Evolutionary conservation across 495 filamentous ascomycete species (phyloP).

Genomic region (Penicillium diatomitis): DNA sequence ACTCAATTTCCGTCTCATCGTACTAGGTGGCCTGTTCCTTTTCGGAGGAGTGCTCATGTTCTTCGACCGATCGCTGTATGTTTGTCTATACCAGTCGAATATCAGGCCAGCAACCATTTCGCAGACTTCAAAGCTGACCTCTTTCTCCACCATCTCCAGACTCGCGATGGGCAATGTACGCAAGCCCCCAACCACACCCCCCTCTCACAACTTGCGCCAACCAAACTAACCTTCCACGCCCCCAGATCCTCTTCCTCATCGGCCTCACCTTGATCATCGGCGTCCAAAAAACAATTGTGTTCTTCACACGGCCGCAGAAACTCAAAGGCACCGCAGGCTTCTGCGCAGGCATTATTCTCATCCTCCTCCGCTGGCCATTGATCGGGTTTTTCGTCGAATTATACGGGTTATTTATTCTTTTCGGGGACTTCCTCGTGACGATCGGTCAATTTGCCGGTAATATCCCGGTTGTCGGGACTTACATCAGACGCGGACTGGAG

Average conservation of each 20-base stretch:
- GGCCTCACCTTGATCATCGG: constrained; percentile 93
- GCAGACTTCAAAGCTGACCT: constrained; percentile 2
- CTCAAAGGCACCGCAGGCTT: constrained; percentile 87
- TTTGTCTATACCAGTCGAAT: background rate
- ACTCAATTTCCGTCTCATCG: background rate
- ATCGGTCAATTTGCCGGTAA: constrained; percentile 79
- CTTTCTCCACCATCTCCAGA: constrained; percentile 24
- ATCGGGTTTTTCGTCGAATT: constrained; percentile 84
- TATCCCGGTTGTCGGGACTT: constrained; percentile 77
- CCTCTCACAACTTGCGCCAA: constrained; percentile 1
- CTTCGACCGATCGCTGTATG: constrained; percentile 90
- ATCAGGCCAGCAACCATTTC: background rate
- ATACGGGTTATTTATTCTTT: constrained; percentile 86
- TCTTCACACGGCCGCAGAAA: constrained; percentile 91
- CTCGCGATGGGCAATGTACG: constrained; percentile 83
- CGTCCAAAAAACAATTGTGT: constrained; percentile 76
- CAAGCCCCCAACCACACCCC: background rate
- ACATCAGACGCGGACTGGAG: constrained; percentile 62
- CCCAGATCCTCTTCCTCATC: constrained; percentile 89
- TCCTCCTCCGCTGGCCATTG: constrained; percentile 79
- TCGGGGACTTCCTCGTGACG: constrained; percentile 93
- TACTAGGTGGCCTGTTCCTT: constrained; percentile 79
- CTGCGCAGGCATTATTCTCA: constrained; percentile 71
- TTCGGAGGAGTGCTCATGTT: constrained; percentile 89
- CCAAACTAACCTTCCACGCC: constrained; percentile 1